A percentile compares a stretch with the other conserved stretches of the same genome.
Conservation (phyloP, 2,329 filamentous ascomycete species). For the Calonectria hawksworthii region DNA sequence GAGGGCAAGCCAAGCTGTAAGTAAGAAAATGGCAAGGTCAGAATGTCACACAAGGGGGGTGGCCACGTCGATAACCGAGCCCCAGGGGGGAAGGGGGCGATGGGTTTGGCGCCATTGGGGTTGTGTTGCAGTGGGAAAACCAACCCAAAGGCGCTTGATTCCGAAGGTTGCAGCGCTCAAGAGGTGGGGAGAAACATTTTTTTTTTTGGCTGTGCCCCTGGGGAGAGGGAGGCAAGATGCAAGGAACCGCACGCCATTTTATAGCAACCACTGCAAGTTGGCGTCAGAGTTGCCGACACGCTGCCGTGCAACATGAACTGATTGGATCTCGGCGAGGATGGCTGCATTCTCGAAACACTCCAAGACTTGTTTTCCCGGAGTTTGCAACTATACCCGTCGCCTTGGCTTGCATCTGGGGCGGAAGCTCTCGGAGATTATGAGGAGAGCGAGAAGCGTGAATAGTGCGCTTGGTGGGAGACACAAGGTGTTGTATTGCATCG, state of each 20-base stretch:
- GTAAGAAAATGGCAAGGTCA: neutral
- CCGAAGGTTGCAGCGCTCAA: constrained; percentile 29
- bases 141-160: constrained; percentile 36
- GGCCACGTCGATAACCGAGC: constrained; percentile 21
- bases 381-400: neutral
- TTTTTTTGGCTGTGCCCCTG: neutral
- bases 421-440: constrained; percentile 9
- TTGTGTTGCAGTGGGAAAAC: constrained; percentile 31
- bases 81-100: neutral
- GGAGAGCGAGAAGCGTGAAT: constrained; percentile 1
- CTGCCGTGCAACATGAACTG: constrained; percentile 9
- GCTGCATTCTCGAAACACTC: neutral
- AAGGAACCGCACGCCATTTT: constrained; percentile 40
- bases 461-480: neutral
- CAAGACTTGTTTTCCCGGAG: neutral
- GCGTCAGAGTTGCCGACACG: constrained; percentile 30
- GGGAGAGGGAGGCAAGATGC: constrained; percentile 31
- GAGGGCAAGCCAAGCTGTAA: neutral
- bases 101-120: constrained; percentile 21
- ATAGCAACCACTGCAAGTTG: constrained; percentile 21
- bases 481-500: neutral
- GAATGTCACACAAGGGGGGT: neutral
- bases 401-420: neutral
- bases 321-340: neutral
- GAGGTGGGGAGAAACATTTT: neutral